Evolutionary conservation across 176 grass and related monocot species (phyloP), one percentile per base, ranked within the genome.

Genomic region (Carex myosuroides): DNA sequence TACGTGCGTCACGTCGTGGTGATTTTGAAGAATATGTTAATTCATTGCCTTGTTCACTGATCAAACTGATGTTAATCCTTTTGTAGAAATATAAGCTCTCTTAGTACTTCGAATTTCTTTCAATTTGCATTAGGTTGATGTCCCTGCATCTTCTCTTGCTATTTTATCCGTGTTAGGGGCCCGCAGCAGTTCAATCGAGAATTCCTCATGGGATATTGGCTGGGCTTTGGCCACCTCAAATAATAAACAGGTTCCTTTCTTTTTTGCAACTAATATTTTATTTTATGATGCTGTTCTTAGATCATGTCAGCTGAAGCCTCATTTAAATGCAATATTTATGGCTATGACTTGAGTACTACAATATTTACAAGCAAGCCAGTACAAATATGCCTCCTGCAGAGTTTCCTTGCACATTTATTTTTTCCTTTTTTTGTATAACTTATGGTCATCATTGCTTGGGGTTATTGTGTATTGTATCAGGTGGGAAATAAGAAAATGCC

Each of bases 121-220:
- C 42, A 84, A 74, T 87, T 70, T 87, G 73, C 26, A 74, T 60
- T 88, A 98, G 95, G 89, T 94, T 79, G 95, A 94, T 94, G 90
- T 94, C 39, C 63, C 82, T 26, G 59, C 81, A 72, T 87, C 95
- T 85, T 89, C 90, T 89, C 86, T 82, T 90, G 85, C 95, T 75
- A 77, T 94, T 55, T 84, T 85, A 79, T 93, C 95, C 69, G 84
- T 98, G 66, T 35, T 94, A 80, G 88, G 84, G 75, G 88, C 81
- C 41, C 85, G 88, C 4, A 84, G 83, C 55, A 54, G 85, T 83
- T 88, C 84, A 73, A 84, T 50, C 52, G 86, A 88, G 87, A 88
- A 64, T 81, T 85, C 81, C 55, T 86, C 95, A 41, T 98, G 95
- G 95, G 86, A 91, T 90, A 24, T 98, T 21, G 92, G 95, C 79